Evolutionary conservation across 2,329 filamentous ascomycete species (phyloP).

Genomic region (Colletotrichum lini): DNA sequence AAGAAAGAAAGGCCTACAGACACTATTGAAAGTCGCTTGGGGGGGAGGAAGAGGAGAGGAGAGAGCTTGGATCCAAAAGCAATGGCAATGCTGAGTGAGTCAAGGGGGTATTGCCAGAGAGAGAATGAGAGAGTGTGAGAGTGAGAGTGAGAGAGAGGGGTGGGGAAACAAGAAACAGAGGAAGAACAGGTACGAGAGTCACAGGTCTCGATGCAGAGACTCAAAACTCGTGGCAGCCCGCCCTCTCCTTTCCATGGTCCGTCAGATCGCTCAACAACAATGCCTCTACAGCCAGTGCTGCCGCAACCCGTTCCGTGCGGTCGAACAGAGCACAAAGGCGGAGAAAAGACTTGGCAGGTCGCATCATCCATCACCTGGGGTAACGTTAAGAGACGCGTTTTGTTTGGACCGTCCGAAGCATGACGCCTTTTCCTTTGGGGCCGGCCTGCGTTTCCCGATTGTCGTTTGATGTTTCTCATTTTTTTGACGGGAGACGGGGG

Average conservation of each 20-base stretch:
- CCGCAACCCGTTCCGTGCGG: slow-evolving; percentile 5
- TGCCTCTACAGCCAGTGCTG: not conserved
- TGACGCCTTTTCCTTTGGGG: slow-evolving; percentile 21
- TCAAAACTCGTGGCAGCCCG: slow-evolving; percentile 35
- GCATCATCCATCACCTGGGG: slow-evolving; percentile 19
- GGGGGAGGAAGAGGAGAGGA: too few relatives aligned
- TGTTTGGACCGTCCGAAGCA: not conserved
- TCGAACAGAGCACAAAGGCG: not conserved
- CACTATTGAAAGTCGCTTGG: slow-evolving; percentile 5
- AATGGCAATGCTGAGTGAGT: slow-evolving; percentile 5
- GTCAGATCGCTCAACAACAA: slow-evolving; percentile 4
- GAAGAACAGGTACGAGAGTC: slow-evolving; percentile 24
- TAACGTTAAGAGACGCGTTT: slow-evolving; percentile 9
- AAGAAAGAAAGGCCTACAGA: slow-evolving; percentile 3
- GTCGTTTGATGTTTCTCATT: slow-evolving; percentile 8
- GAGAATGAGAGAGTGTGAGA: not conserved
- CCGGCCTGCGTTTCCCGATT: not conserved
- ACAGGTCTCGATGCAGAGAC: slow-evolving; percentile 16
- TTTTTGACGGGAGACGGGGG: slow-evolving; percentile 2
- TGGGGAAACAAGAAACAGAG: too few relatives aligned
- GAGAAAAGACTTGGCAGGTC: slow-evolving; percentile 15
- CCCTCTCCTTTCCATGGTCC: not conserved
- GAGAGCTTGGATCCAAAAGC: not conserved
- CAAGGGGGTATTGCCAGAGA: slow-evolving; percentile 1
- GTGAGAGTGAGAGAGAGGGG: too few relatives aligned